Base-by-base conservation (phyloP, 2,329 filamentous ascomycete species). In the Mariannaea elegans region DNA sequence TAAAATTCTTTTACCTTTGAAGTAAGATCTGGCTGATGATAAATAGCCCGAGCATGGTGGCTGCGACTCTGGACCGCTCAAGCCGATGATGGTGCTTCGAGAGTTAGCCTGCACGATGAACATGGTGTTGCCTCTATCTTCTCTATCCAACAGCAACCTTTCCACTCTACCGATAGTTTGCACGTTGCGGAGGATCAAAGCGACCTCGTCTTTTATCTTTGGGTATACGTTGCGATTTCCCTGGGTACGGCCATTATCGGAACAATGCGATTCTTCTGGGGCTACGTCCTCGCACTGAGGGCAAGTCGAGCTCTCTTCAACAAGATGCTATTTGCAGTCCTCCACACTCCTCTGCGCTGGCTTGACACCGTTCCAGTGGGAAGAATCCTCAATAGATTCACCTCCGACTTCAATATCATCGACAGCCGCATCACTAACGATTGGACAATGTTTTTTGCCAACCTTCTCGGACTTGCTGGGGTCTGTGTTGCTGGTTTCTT, bases 311-410 rank as follows among this genome's bases (percentile, higher is more conserved):
- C 78, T 42, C 80, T 94, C 3, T 94, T 93, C 64, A 82, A 86
- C 19, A 83, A 83, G 50, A 83, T 93, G 63, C 86, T 89, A 41
- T 87, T 85, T 65, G 82, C 86, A 1, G 82, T 94, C 10, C 80
- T 94, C 3, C 85, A 89, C 16, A 88, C 91, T 6, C 91, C 90
- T 1, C 80, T 94, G n/a, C 82, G 90, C 61, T 93, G 90, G 90
- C 82, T 94, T 34, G 91, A 94, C 71, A 94, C 91, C 0, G 88
- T 93, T 0, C 92, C 92, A 0, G 80, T 93, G 1, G 91, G 91
- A 2, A 85, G 91, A 44, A 86, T 94, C 34, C 79, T 94, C 18
- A 94, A 94, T 75, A 84, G 91, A 2, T 92, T 94, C 73, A 92
- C 90, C 0, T 82, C 89, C 3, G 91, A 94, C 75, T 93, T 94